Evolutionary conservation across 179 eudicot genomes (phyloP), one percentile per base, ranked within the genome.

Genomic region (Amaranthus tricolor): DNA sequence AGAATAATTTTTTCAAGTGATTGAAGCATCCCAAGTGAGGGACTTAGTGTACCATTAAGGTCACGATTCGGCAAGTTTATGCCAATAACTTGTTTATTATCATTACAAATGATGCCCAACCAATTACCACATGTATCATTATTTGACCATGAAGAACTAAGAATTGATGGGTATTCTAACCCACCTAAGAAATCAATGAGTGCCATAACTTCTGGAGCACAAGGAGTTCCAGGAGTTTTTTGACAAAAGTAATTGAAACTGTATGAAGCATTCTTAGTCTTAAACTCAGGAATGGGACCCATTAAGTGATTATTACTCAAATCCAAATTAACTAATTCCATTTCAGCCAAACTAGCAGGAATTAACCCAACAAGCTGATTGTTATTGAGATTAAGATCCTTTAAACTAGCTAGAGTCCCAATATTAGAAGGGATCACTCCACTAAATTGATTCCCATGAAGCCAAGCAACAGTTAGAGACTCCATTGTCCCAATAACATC

Each of bases 391-490:
- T 94, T 85, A 44, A 94, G 81, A 43, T 90, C 90, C 79, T 88
- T 76, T 80, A 94, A 83, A 75, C 81, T 76, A 21, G 47, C 73
- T 61, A 94, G 85, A 51, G 70, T 78, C 43, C 90, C 91, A 69
- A 94, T 85, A 44, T 71, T 75, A 16, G 69, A 79, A 0, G 98
- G 98, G 44, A 94, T 86, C 70, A 84, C 74, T 66, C 97, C 98
- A 31, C 85, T 88, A 75, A 94, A 94, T 68, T 75, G 78, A 80
- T 94, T 94, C 70, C 98, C 98, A 77, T 94, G 98, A 77, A 94
- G 98, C 97, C 97, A 94, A 62, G 86, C 85, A 79, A 88, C 90
- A 54, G 87, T 78, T 74, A 94, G 81, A 17, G 96, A 91, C 19
- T 51, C 81, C 96, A 94, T 94, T 9, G 90, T 87, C 7, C 81